phyloP scores from a whole-genome alignment of 2,329 filamentous ascomycete species.

The Xylariaceae sp. region DNA sequence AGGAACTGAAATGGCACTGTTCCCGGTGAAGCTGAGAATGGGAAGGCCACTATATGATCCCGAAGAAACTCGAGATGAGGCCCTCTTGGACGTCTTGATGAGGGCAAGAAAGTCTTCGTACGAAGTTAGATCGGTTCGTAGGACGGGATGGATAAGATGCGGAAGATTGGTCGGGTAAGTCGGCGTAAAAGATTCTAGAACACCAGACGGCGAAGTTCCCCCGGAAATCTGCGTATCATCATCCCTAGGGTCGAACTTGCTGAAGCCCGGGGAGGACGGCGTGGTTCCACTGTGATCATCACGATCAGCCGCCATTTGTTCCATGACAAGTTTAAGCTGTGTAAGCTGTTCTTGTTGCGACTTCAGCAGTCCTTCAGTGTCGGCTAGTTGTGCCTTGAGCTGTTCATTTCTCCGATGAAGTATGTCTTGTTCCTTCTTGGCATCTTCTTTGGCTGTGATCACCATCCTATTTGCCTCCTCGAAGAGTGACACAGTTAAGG shows the following conservation, averaged over 20 bases:
- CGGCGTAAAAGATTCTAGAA: constrained; percentile 55
- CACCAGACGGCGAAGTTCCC: constrained; percentile 44
- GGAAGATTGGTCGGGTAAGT: constrained; percentile 74
- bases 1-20: constrained; percentile 53
- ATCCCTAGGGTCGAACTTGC: constrained; percentile 68
- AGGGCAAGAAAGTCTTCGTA: constrained; percentile 87
- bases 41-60: constrained; percentile 71
- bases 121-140: constrained; percentile 79
- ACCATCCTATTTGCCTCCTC: constrained; percentile 99
- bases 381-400: constrained; percentile 80
- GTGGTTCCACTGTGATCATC: constrained; percentile 78
- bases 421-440: constrained; percentile 80
- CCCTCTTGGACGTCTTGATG: constrained; percentile 68
- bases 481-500: constrained; percentile 88
- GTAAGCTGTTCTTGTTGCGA: constrained; percentile 93
- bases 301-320: constrained; percentile 76
- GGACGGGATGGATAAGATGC: constrained; percentile 80
- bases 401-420: constrained; percentile 87
- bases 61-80: constrained; percentile 68
- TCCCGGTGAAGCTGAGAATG: constrained; percentile 55
- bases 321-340: constrained; percentile 91
- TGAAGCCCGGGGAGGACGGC: constrained; percentile 80
- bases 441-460: constrained; percentile 85
- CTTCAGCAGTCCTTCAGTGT: constrained; percentile 82
- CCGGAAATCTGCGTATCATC: constrained; percentile 49